Evolutionary conservation across 108 stramenopile species (phyloP).

Genomic region (Skeletonema costatum): DNA sequence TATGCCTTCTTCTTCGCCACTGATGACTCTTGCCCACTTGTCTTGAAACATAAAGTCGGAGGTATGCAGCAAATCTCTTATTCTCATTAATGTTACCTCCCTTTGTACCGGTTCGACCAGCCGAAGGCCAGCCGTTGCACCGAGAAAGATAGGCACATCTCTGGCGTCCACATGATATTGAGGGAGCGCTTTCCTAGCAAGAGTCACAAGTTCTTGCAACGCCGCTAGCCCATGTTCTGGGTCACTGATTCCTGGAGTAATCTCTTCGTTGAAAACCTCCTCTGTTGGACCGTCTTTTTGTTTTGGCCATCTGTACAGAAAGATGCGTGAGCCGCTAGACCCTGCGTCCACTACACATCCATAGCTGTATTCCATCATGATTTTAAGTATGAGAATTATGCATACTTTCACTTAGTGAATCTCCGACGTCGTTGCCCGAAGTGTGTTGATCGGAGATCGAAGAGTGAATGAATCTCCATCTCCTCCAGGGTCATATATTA

Average conservation of each 20-base stretch:
- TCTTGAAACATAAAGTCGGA: conserved; percentile 78
- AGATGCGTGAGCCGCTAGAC: conserved; percentile 43
- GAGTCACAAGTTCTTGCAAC: conserved; percentile 1
- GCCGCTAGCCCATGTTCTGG: conserved; percentile 10
- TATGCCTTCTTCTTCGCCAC: conserved; percentile 93
- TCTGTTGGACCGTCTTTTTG: background rate
- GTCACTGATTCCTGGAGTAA: conserved; percentile 31
- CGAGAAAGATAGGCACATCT: conserved; percentile 82
- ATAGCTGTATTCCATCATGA: conserved; percentile 11
- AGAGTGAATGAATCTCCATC: too few relatives aligned
- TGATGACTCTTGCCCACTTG: conserved; percentile 79
- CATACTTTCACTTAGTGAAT: too few relatives aligned
- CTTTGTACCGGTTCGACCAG: conserved; percentile 58
- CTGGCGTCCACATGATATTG: background rate
- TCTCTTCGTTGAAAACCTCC: conserved; percentile 18
- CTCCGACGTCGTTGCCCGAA: too few relatives aligned
- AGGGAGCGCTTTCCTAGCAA: conserved; percentile 15
- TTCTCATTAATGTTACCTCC: conserved; percentile 51
- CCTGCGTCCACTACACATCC: conserved; percentile 41
- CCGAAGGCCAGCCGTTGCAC: conserved; percentile 95
- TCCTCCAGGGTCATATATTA: too few relatives aligned
- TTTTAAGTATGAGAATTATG: background rate
- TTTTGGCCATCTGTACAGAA: conserved; percentile 33
- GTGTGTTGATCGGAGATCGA: too few relatives aligned
- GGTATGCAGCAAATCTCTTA: conserved; percentile 62